These are phyloP conservation scores for Collybiopsis confluens DNA, from an alignment of 768 basidiomycete genomes.

Conservation along the genomic window DNA sequence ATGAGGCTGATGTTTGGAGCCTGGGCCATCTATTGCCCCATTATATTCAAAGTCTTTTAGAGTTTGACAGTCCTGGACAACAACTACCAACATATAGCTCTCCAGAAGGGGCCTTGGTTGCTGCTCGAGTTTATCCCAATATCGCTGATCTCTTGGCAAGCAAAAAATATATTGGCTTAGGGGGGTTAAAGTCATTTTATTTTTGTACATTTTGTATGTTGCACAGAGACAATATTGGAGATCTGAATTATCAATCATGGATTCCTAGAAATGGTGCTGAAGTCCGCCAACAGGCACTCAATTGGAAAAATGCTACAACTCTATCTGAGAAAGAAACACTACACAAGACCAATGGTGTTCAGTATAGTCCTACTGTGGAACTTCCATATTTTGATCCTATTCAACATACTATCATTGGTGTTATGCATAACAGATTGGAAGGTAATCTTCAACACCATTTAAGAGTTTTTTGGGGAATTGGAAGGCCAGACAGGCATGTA, in stretches of 20 bases:
- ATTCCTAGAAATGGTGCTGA: constrained; percentile 10
- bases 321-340: constrained; percentile 9
- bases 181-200: constrained; percentile 6
- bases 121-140: constrained; percentile 17
- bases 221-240: constrained; percentile 11
- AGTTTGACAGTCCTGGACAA: constrained; percentile 12
- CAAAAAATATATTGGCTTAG: constrained; percentile 19
- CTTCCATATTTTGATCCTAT: constrained; percentile 28
- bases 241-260: constrained; percentile 18
- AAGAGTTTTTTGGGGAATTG: constrained; percentile 17
- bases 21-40: constrained; percentile 17
- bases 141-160: constrained; percentile 19
- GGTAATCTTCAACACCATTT: constrained; percentile 22
- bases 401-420: constrained; percentile 20
- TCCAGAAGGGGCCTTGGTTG: constrained; percentile 14
- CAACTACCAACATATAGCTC: constrained; percentile 9
- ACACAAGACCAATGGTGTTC: constrained; percentile 17
- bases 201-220: constrained; percentile 23
- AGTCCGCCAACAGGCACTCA: constrained; percentile 12
- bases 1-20: constrained; percentile 16
- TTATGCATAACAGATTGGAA: constrained; percentile 26
- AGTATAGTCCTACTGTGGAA: constrained; percentile 22
- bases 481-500: constrained; percentile 10
- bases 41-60: constrained; percentile 10
- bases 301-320: constrained; percentile 15